phyloP scores from a whole-genome alignment of 495 filamentous ascomycete genomes.

The Aspergillus olivimuriae region DNA sequence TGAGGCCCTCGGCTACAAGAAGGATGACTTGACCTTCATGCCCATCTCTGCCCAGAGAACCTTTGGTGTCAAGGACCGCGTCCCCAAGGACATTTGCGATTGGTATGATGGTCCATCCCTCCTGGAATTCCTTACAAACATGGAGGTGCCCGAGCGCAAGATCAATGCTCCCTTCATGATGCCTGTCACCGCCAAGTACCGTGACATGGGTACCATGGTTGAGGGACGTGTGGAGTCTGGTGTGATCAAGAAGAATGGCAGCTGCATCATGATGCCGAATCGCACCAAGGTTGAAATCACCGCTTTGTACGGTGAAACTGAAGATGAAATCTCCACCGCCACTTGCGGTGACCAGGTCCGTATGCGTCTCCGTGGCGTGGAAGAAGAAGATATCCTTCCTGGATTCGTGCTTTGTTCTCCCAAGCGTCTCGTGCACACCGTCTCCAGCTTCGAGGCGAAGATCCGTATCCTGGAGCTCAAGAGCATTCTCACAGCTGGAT shows the following conservation, averaged over 20 bases:
- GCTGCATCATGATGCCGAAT: constrained; percentile 90
- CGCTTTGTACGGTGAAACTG: constrained; percentile 89
- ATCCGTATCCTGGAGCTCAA: constrained; percentile 94
- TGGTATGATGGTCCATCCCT: constrained; percentile 94
- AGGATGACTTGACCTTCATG: constrained; percentile 90
- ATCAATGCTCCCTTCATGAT: constrained; percentile 99
- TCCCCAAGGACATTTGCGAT: constrained; percentile 65
- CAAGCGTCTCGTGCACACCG: constrained; percentile 86
- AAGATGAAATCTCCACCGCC: constrained; percentile 76
- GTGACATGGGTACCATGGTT: constrained; percentile 94
- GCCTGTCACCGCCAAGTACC: constrained; percentile 91
- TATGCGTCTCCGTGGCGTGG: constrained; percentile 82
- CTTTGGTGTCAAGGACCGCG: constrained; percentile 78
- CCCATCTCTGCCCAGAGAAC: constrained; percentile 87
- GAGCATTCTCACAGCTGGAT: constrained; percentile 83
- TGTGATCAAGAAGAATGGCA: constrained; percentile 78
- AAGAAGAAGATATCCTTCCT: constrained; percentile 96
- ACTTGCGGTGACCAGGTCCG: constrained; percentile 95
- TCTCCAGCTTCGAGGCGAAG: constrained; percentile 88
- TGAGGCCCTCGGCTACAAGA: constrained; percentile 88
- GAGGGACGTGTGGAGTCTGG: constrained; percentile 97
- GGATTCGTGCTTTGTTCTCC: constrained; percentile 94
- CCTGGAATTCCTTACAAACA: constrained; percentile 84
- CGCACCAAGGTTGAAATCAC: constrained; percentile 70
- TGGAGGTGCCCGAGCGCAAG: constrained; percentile 90